These are phyloP conservation scores for Lasiodiplodia gonubiensis DNA, from an alignment of 2,329 filamentous ascomycete genomes.

Conservation along the genomic window DNA sequence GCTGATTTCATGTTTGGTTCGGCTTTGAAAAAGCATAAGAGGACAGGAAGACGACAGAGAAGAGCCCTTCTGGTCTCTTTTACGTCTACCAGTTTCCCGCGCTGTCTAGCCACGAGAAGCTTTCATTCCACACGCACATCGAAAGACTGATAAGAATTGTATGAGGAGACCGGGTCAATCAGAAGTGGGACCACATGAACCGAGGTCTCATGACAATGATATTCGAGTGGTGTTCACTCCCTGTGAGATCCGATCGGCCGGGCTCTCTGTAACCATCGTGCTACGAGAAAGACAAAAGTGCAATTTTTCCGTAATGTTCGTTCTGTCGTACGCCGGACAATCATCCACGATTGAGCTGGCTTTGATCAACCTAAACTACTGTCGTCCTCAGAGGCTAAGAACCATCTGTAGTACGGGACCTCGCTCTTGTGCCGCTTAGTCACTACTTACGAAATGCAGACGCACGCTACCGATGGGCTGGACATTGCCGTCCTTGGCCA, in stretches of 20 bases:
- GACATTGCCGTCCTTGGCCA: neutral
- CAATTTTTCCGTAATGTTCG: neutral
- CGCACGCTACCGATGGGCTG: neutral
- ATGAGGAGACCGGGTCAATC: neutral
- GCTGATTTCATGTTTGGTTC: neutral
- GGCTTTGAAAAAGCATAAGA: too few species aligned
- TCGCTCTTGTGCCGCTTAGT: too few species aligned
- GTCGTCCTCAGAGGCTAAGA: neutral
- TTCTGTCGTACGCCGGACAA: neutral
- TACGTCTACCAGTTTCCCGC: neutral
- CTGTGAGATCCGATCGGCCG: neutral
- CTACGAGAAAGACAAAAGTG: neutral
- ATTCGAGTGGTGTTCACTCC: neutral
- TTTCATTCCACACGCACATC: neutral
- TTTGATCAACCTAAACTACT: neutral
- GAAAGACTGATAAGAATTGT: neutral
- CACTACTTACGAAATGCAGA: constrained; percentile 3
- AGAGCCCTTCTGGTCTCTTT: neutral
- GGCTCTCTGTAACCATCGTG: neutral
- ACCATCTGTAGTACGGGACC: neutral
- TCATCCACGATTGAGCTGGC: neutral
- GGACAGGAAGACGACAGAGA: neutral
- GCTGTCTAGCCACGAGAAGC: neutral
- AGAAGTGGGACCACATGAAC: neutral
- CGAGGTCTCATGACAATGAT: neutral